Base-by-base conservation (phyloP, 192 early-diverging fungal genomes). In the Gamsiella multidivaricata region DNA sequence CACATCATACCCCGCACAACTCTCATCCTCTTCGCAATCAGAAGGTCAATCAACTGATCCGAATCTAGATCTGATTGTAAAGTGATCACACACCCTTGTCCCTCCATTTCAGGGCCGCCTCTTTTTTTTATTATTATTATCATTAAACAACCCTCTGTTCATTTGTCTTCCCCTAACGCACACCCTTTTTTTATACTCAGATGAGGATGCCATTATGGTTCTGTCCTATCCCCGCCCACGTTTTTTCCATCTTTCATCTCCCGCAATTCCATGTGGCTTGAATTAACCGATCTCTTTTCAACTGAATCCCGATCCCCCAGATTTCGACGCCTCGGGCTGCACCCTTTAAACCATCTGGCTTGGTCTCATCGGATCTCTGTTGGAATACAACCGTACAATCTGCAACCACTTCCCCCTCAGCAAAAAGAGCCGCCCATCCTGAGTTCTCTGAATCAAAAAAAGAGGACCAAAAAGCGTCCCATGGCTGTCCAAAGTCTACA, bases 391-490 rank as follows among this genome's bases (percentile, higher is more conserved):
- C 17, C 0, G 15, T 22, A 2, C 54, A 33, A 36, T 17, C 15
- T 33, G 22, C 47, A 63, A n/a, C 9, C 12, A 29, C 33, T 12
- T 28, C 37, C 22, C 17, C 11, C 33, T 17, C 26, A 4, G 9
- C 46, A 23, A 12, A 25, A 37, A 22, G 22, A 5, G 4, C 42
- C 54, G 64, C 66, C 60, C 61, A 78, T 61, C 65, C 65, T 78
- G 65, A 69, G 65, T 60, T 63, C 74, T 37, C 26, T 31, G 32
- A 37, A 65, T 20, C 49, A 50, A 12, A 66, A 75, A 36, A 75
- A 75, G 54, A 52, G 66, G 65, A 39, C 33, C 59, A 78, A 69
- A 54, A 65, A 73, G 47, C 65, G 74, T 69, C 60, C 63, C 42
- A 75, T 62, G 65, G 66, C 55, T 20, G 59, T 60, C 10, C 65